Percentiles rank a stretch among this genome's conserved stretches.
Conservation (phyloP, 805 yeast species). For the Schwanniomyces polymorphus region DNA sequence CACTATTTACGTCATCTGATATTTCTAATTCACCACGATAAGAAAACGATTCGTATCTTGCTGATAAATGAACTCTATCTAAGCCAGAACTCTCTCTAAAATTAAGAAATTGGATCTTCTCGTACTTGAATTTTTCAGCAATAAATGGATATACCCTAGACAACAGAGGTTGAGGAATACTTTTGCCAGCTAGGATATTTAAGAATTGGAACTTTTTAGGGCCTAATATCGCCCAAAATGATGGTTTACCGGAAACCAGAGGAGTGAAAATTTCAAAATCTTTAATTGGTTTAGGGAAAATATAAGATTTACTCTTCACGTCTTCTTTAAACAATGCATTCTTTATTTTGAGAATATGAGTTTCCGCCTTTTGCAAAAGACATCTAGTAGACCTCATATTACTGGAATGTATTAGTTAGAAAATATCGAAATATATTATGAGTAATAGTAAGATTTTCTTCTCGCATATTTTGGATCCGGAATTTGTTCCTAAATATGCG, state of each 20-base stretch:
- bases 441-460: neutral
- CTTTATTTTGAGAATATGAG: conserved; percentile 18
- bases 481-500: neutral
- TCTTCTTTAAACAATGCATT: conserved; percentile 22
- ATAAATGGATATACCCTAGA: conserved; percentile 58
- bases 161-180: conserved; percentile 50
- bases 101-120: conserved; percentile 31
- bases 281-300: conserved; percentile 27
- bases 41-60: conserved; percentile 78
- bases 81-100: conserved; percentile 37
- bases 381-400: neutral
- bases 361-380: neutral
- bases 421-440: neutral
- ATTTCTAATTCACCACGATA: conserved; percentile 62
- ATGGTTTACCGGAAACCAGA: conserved; percentile 10
- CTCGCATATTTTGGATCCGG: neutral
- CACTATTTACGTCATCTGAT: conserved; percentile 67
- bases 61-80: conserved; percentile 70
- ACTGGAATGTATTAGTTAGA: neutral
- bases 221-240: conserved; percentile 35
- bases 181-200: conserved; percentile 55
- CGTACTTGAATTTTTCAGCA: conserved; percentile 21
- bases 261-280: conserved; percentile 22
- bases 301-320: conserved; percentile 2
- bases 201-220: conserved; percentile 55